A percentile compares a stretch with the other conserved stretches of the same genome.
phyloP scores from a whole-genome alignment of 2,329 filamentous ascomycete genomes.

The Monilinia fructigena region DNA sequence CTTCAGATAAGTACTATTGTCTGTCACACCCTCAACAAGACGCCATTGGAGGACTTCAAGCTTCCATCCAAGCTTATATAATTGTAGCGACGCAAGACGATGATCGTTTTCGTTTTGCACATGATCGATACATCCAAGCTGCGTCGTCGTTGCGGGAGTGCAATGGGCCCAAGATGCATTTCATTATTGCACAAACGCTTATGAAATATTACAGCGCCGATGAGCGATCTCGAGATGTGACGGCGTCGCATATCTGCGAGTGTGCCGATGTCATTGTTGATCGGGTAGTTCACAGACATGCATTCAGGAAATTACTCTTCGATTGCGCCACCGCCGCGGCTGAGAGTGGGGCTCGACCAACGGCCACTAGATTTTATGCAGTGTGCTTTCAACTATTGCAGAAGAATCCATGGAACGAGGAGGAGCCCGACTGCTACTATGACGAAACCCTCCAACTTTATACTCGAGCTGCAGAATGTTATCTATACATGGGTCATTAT shows the following conservation, averaged over 20 bases:
- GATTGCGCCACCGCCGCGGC: conserved; percentile 75
- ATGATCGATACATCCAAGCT: conserved; percentile 82
- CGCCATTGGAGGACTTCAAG: conserved; percentile 75
- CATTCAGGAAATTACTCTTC: conserved; percentile 70
- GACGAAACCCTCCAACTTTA: conserved; percentile 81
- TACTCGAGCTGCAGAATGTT: conserved; percentile 77
- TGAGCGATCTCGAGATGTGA: conserved; percentile 64
- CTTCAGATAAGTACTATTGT: conserved; percentile 40
- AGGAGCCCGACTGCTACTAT: conserved; percentile 71
- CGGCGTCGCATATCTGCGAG: conserved; percentile 78
- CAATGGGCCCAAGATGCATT: conserved; percentile 80
- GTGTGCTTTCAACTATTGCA: conserved; percentile 78
- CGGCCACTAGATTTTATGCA: conserved; percentile 78
- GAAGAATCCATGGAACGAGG: conserved; percentile 71
- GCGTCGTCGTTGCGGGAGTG: conserved; percentile 68
- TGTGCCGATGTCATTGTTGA: conserved; percentile 72
- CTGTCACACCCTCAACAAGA: conserved; percentile 60
- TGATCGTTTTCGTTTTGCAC: conserved; percentile 82
- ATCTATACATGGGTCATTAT: conserved; percentile 74
- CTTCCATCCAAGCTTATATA: conserved; percentile 75
- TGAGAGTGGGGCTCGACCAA: conserved; percentile 79
- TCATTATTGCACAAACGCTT: conserved; percentile 78
- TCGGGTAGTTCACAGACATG: conserved; percentile 57
- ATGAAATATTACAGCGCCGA: conserved; percentile 68
- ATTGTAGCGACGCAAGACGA: conserved; percentile 80